Evolutionary conservation across 345 rosid genomes (phyloP).

Genomic region (Rubroshorea leprosula): DNA sequence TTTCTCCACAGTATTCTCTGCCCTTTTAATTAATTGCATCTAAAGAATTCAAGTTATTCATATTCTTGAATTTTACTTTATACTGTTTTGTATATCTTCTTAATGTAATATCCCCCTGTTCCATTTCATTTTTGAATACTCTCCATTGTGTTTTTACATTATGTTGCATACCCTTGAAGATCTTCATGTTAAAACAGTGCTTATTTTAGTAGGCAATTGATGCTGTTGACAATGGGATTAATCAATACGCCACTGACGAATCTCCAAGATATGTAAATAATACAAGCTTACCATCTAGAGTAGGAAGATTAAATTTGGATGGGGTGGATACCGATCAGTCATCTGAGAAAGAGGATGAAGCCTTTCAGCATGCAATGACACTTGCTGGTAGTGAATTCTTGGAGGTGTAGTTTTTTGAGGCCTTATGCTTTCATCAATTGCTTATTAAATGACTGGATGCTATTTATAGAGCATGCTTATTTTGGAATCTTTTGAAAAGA

Average conservation of each 20-base stretch:
- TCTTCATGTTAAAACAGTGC: background rate
- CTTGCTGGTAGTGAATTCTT: slow-evolving; percentile 72
- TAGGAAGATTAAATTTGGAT: slow-evolving; percentile 77
- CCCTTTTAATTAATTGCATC: background rate
- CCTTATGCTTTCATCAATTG: background rate
- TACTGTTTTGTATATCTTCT: background rate
- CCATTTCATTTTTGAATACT: no score
- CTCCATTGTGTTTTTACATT: no score
- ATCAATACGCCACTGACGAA: slow-evolving; percentile 67
- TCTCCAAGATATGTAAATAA: slow-evolving; percentile 88
- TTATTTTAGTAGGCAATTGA: slow-evolving; percentile 51
- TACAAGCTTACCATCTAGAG: slow-evolving; percentile 77
- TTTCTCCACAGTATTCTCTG: background rate
- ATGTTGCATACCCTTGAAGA: no score
- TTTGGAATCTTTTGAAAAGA: background rate
- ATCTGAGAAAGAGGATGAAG: slow-evolving; percentile 62
- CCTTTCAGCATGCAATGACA: slow-evolving; percentile 68
- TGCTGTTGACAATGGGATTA: slow-evolving; percentile 86
- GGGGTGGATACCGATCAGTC: slow-evolving; percentile 85
- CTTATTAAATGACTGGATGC: no score
- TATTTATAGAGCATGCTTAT: background rate
- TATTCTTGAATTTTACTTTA: background rate
- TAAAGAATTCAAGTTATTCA: no score
- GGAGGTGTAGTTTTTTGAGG: slow-evolving; percentile 38
- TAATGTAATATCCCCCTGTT: no score